A percentile compares a stretch with the other conserved stretches of the same genome.
Evolutionary conservation across 306 rosid genomes (phyloP).

Genomic region (Lathyrus aphaca): DNA sequence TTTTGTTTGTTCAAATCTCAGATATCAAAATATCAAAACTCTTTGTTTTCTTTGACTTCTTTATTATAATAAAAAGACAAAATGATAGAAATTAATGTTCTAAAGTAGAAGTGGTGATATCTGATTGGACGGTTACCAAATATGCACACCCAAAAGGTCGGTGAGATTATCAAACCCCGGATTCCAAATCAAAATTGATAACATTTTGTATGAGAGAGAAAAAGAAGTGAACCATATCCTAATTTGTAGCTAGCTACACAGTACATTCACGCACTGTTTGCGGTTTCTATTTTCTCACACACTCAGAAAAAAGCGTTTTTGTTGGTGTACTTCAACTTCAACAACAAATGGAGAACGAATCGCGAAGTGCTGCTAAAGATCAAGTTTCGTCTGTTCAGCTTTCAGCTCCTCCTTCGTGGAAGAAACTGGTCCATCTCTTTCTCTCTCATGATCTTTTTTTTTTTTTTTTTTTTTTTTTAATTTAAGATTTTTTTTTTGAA

Average conservation of each 20-base stretch:
- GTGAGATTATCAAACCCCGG: conserved; percentile 29
- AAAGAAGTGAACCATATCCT: conserved; percentile 27
- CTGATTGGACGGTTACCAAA: neutral
- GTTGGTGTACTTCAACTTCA: neutral
- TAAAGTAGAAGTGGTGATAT: too few species aligned
- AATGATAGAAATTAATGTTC: too few species aligned
- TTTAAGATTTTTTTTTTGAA: neutral
- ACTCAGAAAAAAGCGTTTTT: neutral
- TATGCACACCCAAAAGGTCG: neutral
- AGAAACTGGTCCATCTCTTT: conserved; percentile 67
- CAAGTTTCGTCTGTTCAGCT: conserved; percentile 79
- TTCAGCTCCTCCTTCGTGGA: conserved; percentile 91
- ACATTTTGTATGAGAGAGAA: conserved; percentile 31
- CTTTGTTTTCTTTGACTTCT: too few species aligned
- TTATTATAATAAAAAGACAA: too few species aligned
- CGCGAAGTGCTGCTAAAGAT: conserved; percentile 47
- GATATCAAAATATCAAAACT: too few species aligned
- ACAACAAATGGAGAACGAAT: conserved; percentile 39
- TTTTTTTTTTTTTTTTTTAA: neutral
- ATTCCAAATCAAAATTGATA: neutral
- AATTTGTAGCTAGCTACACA: conserved; percentile 2
- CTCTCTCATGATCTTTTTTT: neutral
- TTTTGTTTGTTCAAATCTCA: too few species aligned
- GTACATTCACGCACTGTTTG: conserved; percentile 35
- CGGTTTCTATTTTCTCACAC: neutral